Evolutionary conservation across 2,329 filamentous ascomycete genomes (phyloP).

Genomic region (Leptosphaerulina australis): DNA sequence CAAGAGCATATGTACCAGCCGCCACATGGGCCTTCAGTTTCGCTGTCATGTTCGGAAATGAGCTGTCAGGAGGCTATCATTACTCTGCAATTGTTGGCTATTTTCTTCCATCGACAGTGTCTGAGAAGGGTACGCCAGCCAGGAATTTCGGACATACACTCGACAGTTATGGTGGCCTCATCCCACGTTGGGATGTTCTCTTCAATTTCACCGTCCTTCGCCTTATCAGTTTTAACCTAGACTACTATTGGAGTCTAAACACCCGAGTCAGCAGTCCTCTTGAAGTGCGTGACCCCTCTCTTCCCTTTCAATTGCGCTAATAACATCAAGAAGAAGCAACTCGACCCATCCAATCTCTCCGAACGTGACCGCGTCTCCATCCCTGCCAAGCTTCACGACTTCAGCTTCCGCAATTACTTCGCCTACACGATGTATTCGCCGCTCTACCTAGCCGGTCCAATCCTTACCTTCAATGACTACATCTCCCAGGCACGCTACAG

Average conservation of each 20-base stretch:
- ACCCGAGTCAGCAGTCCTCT: constrained; percentile 66
- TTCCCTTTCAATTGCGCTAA: constrained; percentile 58
- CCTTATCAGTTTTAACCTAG: constrained; percentile 94
- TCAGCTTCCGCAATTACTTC: constrained; percentile 82
- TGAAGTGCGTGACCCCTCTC: constrained; percentile 68
- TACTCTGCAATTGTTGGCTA: constrained; percentile 67
- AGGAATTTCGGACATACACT: constrained; percentile 71
- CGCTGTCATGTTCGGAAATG: constrained; percentile 84
- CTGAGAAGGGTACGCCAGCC: constrained; percentile 52
- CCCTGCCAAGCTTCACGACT: constrained; percentile 74
- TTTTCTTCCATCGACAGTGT: constrained; percentile 52
- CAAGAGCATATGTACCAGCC: constrained; percentile 71
- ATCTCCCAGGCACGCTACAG: constrained; percentile 81
- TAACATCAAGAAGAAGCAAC: constrained; percentile 90
- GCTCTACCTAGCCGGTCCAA: constrained; percentile 89
- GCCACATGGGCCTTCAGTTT: constrained; percentile 93
- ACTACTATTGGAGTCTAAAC: constrained; percentile 90
- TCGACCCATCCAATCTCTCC: constrained; percentile 84
- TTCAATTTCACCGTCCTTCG: constrained; percentile 96
- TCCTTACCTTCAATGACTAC: constrained; percentile 98
- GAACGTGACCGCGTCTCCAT: constrained; percentile 84
- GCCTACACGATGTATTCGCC: constrained; percentile 91
- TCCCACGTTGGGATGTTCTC: constrained; percentile 91
- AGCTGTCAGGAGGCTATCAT: constrained; percentile 78
- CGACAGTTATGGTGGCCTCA: constrained; percentile 81